Evolutionary conservation across 2,329 filamentous ascomycete genomes (phyloP).

Genomic region (Chalara sp.): DNA sequence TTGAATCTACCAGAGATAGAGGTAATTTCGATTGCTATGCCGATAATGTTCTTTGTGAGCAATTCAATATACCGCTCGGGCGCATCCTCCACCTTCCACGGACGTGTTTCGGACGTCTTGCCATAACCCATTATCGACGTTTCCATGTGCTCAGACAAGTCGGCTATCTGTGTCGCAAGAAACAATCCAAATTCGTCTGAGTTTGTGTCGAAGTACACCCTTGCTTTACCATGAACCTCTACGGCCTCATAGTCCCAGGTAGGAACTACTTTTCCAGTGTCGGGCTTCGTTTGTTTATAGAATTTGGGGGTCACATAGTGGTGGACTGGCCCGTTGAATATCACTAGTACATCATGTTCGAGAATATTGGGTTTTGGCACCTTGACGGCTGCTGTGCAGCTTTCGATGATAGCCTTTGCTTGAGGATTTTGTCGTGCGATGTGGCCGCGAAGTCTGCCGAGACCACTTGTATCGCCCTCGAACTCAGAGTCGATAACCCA

Average conservation of each 20-base stretch:
- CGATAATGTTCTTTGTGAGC: slow-evolving; percentile 51
- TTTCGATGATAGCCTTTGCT: slow-evolving; percentile 51
- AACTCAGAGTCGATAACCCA: slow-evolving; percentile 45
- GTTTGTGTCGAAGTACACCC: slow-evolving; percentile 44
- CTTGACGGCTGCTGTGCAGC: slow-evolving; percentile 17
- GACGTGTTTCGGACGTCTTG: slow-evolving; percentile 24
- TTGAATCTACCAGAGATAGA: slow-evolving; percentile 56
- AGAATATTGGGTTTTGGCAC: slow-evolving; percentile 24
- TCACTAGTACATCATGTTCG: slow-evolving; percentile 50
- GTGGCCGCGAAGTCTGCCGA: slow-evolving; percentile 46
- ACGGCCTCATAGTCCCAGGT: slow-evolving; percentile 66
- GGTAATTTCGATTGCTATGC: slow-evolving; percentile 51
- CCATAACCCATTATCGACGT: slow-evolving; percentile 49
- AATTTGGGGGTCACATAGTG: slow-evolving; percentile 66
- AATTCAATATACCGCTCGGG: slow-evolving; percentile 48
- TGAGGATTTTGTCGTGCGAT: slow-evolving; percentile 59
- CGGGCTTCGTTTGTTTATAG: slow-evolving; percentile 58
- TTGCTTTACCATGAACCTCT: slow-evolving; percentile 54
- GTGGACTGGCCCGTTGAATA: slow-evolving; percentile 52
- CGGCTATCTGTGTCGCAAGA: slow-evolving; percentile 43
- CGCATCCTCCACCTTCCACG: slow-evolving; percentile 54
- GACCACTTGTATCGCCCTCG: slow-evolving; percentile 22
- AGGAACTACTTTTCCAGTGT: slow-evolving; percentile 58
- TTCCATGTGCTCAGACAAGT: slow-evolving; percentile 46
- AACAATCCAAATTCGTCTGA: slow-evolving; percentile 38